Evolutionary conservation across 23 red algal genomes (phyloP), one percentile per base, ranked within the genome.

Genomic region (Porphyridium purpureum): DNA sequence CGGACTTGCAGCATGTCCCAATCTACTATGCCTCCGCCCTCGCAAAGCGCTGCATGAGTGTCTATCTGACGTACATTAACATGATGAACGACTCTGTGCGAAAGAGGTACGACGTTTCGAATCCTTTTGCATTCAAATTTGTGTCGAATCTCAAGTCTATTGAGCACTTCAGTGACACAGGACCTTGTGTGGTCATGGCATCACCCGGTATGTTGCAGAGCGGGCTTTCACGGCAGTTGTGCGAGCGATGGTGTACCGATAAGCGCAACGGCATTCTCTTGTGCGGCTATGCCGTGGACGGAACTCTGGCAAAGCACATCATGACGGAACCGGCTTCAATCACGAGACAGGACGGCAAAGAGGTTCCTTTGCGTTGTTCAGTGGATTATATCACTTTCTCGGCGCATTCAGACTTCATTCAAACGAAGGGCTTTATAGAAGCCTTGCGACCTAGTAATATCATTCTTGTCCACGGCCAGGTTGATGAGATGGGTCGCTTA

Each of bases 1-100:
- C 90, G 0, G 78, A 85, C 6, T 29, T 98, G 0, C 77, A 86
- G 55, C 55, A 98, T 25, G 60, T 98, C 5, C 90, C 90, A 0
- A 98, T 98, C 56, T 98, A 98, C 64, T 98, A 98, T 52, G 79
- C 90, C 22, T 86, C 79, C 25, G 74, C 81, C 7, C 72, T 98
- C 28, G 90, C 90, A 47, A 82, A 98, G 56, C 61, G 90, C 36
- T 98, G 90, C 53, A 98, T 98, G 90, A 55, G 79, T 17, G 80
- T 98, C 0, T 98, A 98, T 58, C 73, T 76, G 53, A 98, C 90
- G 5, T 98, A 98, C 64, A 83, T 98, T n/a, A 84, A 98, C 63
- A 83, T 84, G 79, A 98, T 98, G 90, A 98, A 98, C 30, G 77
- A 98, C 62, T 70, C 79, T 44, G 73, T 98, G 27, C 26, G 74